Conservation (phyloP, 2,329 filamentous ascomycete species). For the Lasiodiplodia sp. region DNA sequence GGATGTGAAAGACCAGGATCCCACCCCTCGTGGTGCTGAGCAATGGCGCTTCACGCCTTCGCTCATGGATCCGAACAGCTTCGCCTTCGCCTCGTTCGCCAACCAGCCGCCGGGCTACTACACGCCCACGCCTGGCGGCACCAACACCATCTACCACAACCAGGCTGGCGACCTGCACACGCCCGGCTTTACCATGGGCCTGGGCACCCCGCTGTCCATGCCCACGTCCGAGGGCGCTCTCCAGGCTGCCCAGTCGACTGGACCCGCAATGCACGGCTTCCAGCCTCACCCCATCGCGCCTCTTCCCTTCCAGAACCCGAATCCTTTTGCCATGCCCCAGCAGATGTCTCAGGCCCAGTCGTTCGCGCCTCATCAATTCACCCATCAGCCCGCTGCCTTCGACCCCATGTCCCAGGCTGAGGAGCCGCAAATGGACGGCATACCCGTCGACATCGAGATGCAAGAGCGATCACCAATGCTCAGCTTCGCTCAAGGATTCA, state of each 20-base stretch:
- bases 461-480: conserved; percentile 68
- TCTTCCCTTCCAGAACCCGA: conserved; percentile 66
- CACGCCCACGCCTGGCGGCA: conserved; percentile 83
- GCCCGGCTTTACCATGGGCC: conserved; percentile 74
- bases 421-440: conserved; percentile 68
- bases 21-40: conserved; percentile 81
- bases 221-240: conserved; percentile 73
- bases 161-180: conserved; percentile 90
- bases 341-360: conserved; percentile 52
- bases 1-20: conserved; percentile 77
- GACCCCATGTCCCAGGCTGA: conserved; percentile 78
- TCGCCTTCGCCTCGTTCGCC: conserved; percentile 79
- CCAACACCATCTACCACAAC: conserved; percentile 79
- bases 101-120: conserved; percentile 86
- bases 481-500: conserved; percentile 58
- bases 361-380: conserved; percentile 80
- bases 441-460: conserved; percentile 64
- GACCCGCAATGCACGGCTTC: conserved; percentile 69
- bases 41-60: conserved; percentile 89
- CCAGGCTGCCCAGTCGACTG: conserved; percentile 61
- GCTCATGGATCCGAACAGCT: conserved; percentile 83
- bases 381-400: conserved; percentile 81
- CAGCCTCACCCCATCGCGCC: conserved; percentile 54
- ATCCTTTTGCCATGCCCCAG: conserved; percentile 70
- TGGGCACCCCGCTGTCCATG: conserved; percentile 83